A percentile compares a stretch with the other conserved stretches of the same genome.
Evolutionary conservation across 192 early-diverging fungal species (phyloP).

Genomic region (Rhizophagus sp.): DNA sequence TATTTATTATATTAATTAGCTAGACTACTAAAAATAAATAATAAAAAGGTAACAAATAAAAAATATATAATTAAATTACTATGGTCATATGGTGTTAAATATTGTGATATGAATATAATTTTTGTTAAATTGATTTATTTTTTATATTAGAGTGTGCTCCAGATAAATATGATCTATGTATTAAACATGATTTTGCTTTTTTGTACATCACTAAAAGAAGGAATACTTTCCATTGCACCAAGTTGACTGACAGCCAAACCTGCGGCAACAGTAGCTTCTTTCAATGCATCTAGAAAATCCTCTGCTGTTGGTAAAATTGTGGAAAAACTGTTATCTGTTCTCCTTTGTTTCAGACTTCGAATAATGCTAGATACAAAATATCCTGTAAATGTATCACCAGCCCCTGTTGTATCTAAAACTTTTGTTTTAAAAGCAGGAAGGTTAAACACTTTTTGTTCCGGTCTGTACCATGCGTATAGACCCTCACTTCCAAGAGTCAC

Average conservation of each 20-base stretch:
- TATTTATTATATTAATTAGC: no score
- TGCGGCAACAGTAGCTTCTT: slow-evolving; percentile 62
- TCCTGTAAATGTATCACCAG: slow-evolving; percentile 70
- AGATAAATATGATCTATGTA: not conserved
- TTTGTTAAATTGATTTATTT: no score
- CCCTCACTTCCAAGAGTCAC: slow-evolving; percentile 73
- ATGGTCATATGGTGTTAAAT: no score
- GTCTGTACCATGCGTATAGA: slow-evolving; percentile 48
- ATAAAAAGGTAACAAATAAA: no score
- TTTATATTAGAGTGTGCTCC: no score
- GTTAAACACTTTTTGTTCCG: slow-evolving; percentile 42
- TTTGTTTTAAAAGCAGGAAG: slow-evolving; percentile 45
- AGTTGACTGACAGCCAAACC: slow-evolving; percentile 64
- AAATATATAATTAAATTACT: no score
- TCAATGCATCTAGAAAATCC: slow-evolving; percentile 48
- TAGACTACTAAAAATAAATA: no score
- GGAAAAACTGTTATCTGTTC: not conserved
- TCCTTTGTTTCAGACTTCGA: slow-evolving; percentile 34
- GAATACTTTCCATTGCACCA: slow-evolving; percentile 71
- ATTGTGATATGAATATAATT: no score
- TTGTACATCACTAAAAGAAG: slow-evolving; percentile 46
- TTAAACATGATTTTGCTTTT: not conserved
- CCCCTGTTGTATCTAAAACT: slow-evolving; percentile 60
- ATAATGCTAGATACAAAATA: slow-evolving; percentile 65
- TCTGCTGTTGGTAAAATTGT: slow-evolving; percentile 22